Evolutionary conservation across 2,329 filamentous ascomycete species (phyloP).

Genomic region (Monilinia aucupariae): DNA sequence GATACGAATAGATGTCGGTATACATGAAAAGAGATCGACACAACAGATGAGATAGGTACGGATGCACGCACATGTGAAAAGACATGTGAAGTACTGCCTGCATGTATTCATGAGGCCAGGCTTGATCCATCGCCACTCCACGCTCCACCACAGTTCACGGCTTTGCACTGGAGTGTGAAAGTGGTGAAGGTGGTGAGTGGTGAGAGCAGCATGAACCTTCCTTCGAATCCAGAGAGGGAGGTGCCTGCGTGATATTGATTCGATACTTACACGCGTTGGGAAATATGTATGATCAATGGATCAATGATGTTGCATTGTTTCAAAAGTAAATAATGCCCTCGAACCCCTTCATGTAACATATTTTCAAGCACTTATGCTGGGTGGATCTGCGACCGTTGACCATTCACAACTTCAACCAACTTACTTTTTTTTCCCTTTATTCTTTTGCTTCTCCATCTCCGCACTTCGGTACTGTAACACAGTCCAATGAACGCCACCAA

Average conservation of each 20-base stretch:
- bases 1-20: background rate
- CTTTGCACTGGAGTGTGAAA: too few species aligned
- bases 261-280: slow-evolving; percentile 5
- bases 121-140: background rate
- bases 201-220: background rate
- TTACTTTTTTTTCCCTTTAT: too few species aligned
- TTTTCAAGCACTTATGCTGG: background rate
- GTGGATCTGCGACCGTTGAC: slow-evolving; percentile 3
- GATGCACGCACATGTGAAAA: background rate
- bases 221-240: background rate
- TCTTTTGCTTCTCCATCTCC: background rate
- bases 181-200: too few species aligned
- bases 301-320: slow-evolving; percentile 4
- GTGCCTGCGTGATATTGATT: slow-evolving; percentile 7
- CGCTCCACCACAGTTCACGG: background rate
- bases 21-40: background rate
- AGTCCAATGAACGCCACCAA: background rate
- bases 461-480: slow-evolving; percentile 6
- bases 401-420: background rate
- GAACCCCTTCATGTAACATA: background rate
- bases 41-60: background rate
- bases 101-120: background rate
- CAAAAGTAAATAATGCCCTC: slow-evolving; percentile 1
- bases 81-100: background rate
- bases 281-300: slow-evolving; percentile 3